These are phyloP conservation scores for Pythium vanterpoolii DNA, from an alignment of 352 stramenopile genomes.

Conservation along the genomic window DNA sequence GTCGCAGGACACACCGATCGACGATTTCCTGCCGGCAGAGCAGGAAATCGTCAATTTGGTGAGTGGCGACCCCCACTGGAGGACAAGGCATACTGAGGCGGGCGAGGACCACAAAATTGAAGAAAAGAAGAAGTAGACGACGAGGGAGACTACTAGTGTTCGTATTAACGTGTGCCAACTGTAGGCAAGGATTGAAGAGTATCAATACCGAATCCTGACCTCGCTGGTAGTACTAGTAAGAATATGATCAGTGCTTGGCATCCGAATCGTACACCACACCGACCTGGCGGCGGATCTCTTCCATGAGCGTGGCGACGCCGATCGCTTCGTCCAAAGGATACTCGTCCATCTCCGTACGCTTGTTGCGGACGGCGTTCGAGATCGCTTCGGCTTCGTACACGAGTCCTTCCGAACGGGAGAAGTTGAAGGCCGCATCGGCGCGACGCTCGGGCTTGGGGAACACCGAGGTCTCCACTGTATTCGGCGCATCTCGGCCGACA, in stretches of 20 bases:
- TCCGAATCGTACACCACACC: constrained; percentile 52
- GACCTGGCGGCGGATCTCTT: constrained; percentile 61
- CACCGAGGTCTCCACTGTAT: constrained; percentile 21
- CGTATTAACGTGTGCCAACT: too few relatives aligned
- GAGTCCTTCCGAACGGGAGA: constrained; percentile 67
- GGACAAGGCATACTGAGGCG: not conserved
- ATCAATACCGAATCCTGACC: too few relatives aligned
- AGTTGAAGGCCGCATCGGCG: constrained; percentile 40
- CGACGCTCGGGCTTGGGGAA: constrained; percentile 48
- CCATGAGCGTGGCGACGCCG: constrained; percentile 59
- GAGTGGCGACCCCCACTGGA: not conserved
- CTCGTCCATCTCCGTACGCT: constrained; percentile 46
- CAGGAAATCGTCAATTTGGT: not conserved
- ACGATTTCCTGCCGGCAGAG: constrained; percentile 14
- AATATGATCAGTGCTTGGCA: not conserved
- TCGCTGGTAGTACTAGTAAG: too few relatives aligned
- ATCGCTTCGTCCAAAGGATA: constrained; percentile 65
- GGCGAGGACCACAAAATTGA: too few relatives aligned
- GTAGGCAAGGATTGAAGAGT: too few relatives aligned
- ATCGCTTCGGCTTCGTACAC: constrained; percentile 72
- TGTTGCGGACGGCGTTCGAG: constrained; percentile 45
- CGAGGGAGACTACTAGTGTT: too few relatives aligned
- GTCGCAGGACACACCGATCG: constrained; percentile 11
- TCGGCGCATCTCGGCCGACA: constrained; percentile 20
- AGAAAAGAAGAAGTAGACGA: too few relatives aligned